These are phyloP conservation scores for Pycnococcus provasolii DNA, from an alignment of 139 green algal genomes.

Conservation along the genomic window DNA sequence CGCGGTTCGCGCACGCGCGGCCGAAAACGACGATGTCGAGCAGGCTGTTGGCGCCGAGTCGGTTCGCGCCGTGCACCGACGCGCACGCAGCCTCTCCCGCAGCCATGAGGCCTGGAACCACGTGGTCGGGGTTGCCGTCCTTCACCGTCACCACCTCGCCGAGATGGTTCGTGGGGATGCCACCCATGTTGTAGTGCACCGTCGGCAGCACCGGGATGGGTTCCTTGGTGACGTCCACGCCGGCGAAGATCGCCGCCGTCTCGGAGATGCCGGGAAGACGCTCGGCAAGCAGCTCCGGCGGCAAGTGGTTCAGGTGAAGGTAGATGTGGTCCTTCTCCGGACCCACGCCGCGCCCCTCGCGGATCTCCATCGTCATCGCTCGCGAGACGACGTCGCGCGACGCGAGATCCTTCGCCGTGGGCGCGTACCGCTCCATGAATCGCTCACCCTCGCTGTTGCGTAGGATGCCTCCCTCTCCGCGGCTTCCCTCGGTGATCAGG, in stretches of 20 bases:
- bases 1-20: constrained; percentile 72
- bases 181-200: constrained; percentile 99
- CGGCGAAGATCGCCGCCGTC: constrained; percentile 97
- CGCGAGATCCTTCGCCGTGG: constrained; percentile 94
- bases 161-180: constrained; percentile 91
- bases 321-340: constrained; percentile 91
- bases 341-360: constrained; percentile 49
- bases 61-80: constrained; percentile 94
- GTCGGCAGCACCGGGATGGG: constrained; percentile 93
- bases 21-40: constrained; percentile 99
- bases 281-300: constrained; percentile 90
- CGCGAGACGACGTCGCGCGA: constrained; percentile 85
- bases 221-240: constrained; percentile 92
- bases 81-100: constrained; percentile 85
- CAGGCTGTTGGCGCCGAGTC: constrained; percentile 94
- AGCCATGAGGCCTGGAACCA: constrained; percentile 88
- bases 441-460: constrained; percentile 93
- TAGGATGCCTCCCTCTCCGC: constrained; percentile 92
- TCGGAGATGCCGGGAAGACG: constrained; percentile 91
- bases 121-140: constrained; percentile 55
- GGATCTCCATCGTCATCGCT: constrained; percentile 47
- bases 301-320: constrained; percentile 96
- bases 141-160: constrained; percentile 56
- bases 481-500: constrained; percentile 94
- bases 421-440: constrained; percentile 98